Conservation (phyloP, 805 yeast species). For the Blastobotrys terrestris region DNA sequence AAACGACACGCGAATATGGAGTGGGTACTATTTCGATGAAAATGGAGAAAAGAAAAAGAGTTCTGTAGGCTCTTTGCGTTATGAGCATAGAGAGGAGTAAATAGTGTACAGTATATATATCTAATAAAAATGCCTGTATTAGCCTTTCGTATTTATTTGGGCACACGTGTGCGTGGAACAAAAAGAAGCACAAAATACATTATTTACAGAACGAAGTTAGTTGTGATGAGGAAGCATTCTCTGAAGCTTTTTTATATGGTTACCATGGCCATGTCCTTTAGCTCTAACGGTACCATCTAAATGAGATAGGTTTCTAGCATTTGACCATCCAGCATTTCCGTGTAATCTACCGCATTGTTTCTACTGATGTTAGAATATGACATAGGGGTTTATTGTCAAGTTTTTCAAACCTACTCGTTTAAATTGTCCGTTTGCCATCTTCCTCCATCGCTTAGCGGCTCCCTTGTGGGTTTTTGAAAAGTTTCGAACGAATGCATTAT, state of each 20-base stretch:
- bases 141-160: too few relatives aligned
- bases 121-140: background rate
- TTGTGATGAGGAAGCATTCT: conserved; percentile 44
- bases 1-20: conserved; percentile 44
- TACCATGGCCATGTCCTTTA: conserved; percentile 39
- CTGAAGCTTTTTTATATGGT: conserved; percentile 54
- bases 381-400: background rate
- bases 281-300: conserved; percentile 53
- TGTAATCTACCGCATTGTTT: conserved; percentile 84
- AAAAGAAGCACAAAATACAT: conserved; percentile 1
- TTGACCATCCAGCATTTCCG: conserved; percentile 86
- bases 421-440: conserved; percentile 58
- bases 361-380: conserved; percentile 20
- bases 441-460: conserved; percentile 80
- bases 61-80: background rate
- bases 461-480: conserved; percentile 67
- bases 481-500: background rate
- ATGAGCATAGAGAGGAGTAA: conserved; percentile 2
- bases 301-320: conserved; percentile 45
- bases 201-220: conserved; percentile 7
- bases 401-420: conserved; percentile 44
- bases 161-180: background rate
- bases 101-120: conserved; percentile 6
- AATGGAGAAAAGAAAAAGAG: conserved; percentile 22
- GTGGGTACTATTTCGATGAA: conserved; percentile 38